Percentiles rank a stretch among this genome's conserved stretches.
These are phyloP conservation scores for Annulohypoxylon maeteangense DNA, from an alignment of 495 filamentous ascomycete species.

Conservation along the genomic window DNA sequence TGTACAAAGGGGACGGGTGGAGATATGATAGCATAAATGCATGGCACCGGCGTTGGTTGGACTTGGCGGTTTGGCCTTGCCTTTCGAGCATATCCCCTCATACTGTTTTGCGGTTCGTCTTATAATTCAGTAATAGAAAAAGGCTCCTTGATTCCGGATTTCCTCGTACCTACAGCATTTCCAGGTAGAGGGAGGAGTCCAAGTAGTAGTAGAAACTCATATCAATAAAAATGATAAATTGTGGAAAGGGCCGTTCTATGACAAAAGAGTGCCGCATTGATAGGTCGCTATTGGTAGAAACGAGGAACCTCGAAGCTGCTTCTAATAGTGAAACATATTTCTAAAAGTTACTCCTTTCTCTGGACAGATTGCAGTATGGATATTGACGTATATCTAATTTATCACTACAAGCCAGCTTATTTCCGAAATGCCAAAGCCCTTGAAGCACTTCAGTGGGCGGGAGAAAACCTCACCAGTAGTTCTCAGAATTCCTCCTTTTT, in stretches of 20 bases:
- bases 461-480: no score
- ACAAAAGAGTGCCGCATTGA: background rate
- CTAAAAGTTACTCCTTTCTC: background rate
- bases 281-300: background rate
- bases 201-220: background rate
- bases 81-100: constrained; percentile 9
- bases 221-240: background rate
- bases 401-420: no score
- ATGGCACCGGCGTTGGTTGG: constrained; percentile 48
- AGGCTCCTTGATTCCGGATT: background rate
- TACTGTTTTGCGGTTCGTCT: background rate
- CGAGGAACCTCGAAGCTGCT: background rate
- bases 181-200: background rate
- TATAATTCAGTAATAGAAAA: background rate
- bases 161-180: background rate
- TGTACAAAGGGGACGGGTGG: constrained; percentile 22
- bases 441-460: no score
- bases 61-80: constrained; percentile 6
- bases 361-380: no score
- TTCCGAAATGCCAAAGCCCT: no score
- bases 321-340: background rate
- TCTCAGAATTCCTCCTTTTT: no score
- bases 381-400: no score
- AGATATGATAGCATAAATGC: constrained; percentile 32
- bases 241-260: no score